phyloP scores from a whole-genome alignment of 352 stramenopile genomes.

The Phytophthora chlamydospora region DNA sequence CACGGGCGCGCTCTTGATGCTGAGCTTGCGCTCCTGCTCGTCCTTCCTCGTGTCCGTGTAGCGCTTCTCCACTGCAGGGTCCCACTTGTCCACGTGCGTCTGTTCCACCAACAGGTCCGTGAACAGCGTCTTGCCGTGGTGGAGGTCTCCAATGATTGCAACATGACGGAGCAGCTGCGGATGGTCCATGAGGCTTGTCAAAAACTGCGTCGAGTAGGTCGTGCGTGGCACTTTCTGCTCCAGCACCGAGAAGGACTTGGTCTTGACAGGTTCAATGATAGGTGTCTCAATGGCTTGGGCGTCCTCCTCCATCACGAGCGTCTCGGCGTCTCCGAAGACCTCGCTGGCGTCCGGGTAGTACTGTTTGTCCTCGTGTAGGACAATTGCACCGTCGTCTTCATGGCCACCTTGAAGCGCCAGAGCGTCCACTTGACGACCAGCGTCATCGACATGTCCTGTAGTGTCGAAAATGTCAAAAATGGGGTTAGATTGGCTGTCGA shows the following conservation, averaged over 20 bases:
- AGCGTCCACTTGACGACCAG: constrained; percentile 45
- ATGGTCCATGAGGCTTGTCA: constrained; percentile 91
- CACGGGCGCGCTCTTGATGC: constrained; percentile 97
- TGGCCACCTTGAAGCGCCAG: constrained; percentile 54
- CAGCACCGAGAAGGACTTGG: constrained; percentile 93
- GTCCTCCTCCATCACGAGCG: constrained; percentile 99
- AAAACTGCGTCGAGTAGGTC: constrained; percentile 91
- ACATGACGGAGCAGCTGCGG: constrained; percentile 93
- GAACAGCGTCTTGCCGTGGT: constrained; percentile 96
- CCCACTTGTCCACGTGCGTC: constrained; percentile 88
- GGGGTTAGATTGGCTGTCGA: background rate
- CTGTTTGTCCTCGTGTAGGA: constrained; percentile 99
- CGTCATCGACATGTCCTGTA: constrained; percentile 16
- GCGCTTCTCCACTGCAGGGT: constrained; percentile 77
- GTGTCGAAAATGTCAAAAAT: background rate
- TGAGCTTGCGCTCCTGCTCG: constrained; percentile 97
- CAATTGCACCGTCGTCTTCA: constrained; percentile 92
- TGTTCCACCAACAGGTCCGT: constrained; percentile 92
- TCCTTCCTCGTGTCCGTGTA: constrained; percentile 97
- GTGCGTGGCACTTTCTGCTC: constrained; percentile 83
- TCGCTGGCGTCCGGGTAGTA: constrained; percentile 98
- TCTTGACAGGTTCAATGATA: constrained; percentile 96
- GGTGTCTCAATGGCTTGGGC: constrained; percentile 98
- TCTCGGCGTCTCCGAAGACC: constrained; percentile 97
- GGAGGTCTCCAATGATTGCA: constrained; percentile 96